Base-by-base conservation (phyloP, 345 rosid genomes). In the Rhodamnia argentea region DNA sequence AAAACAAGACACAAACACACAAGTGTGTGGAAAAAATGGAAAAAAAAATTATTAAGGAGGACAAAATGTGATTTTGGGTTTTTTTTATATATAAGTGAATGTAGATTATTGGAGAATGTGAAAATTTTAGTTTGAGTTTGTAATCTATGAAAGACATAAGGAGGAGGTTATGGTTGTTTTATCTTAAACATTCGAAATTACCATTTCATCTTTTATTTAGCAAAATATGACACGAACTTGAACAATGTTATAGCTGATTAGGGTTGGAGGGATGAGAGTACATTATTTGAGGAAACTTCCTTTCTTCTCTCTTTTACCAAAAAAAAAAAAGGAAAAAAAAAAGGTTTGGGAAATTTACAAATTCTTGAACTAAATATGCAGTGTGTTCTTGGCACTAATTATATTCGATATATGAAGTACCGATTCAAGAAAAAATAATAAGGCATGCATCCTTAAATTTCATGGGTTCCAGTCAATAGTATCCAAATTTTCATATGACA, bases 271-370 rank as follows among this genome's bases (percentile, higher is more conserved):
- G 47, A 32, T 70, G 13, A 70, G 47, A 37, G 24, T 70, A 37
- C 78, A 32, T 4, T 32, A 32, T 37, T 18, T 37, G 78, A 70
- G 78, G 78, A 32, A 32, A 70, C 78, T 70, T 70, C 78, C 78
- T 70, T 70, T 70, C 9, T 11, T 18, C 44, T 29, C 23, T 64
- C 75, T 7, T 29, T 62, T 62, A 29, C 75, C 10, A 4, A 13
- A 12, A 2, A 13, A 12, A 26, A n/a, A 4, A 26, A 0, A 0
- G 2, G 6, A 14, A 3, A 4, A 8, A 16, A 5, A n/a, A 29
- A 27, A 1, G 3, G 24, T 4, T 5, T 2, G 26, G 5, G 16
- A 18, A 32, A 18, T 18, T 70, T 18, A 26, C 78, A 70, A 70
- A 24, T 37, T 18, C 23, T 64, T 64, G 12, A 64, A 16, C 76